Conservation (phyloP, 192 early-diverging fungal species). For the Rhizoclosmatium globosum region DNA sequence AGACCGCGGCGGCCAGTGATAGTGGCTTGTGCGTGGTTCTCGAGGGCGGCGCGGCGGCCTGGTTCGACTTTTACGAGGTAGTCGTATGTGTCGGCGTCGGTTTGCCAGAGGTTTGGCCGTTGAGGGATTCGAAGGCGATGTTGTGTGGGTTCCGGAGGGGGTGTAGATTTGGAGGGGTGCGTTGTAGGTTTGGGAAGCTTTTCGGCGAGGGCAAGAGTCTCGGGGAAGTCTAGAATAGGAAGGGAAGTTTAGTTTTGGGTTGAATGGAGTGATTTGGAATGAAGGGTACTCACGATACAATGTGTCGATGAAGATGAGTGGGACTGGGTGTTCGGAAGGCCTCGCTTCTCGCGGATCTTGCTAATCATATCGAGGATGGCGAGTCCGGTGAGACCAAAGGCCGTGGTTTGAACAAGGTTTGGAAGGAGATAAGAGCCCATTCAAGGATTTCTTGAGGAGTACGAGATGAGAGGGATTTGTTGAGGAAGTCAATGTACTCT, state of each 20-base stretch:
- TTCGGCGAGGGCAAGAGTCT: constrained; percentile 83
- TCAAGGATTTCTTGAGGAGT: constrained; percentile 81
- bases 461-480: constrained; percentile 73
- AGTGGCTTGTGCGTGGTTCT: constrained; percentile 76
- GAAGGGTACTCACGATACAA: constrained; percentile 68
- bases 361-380: constrained; percentile 87
- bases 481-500: constrained; percentile 76
- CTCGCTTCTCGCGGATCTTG: constrained; percentile 59
- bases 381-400: constrained; percentile 92
- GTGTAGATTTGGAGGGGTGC: constrained; percentile 77
- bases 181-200: constrained; percentile 74
- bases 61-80: constrained; percentile 96
- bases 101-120: constrained; percentile 89
- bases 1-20: constrained; percentile 87
- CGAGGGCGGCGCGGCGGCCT: constrained; percentile 82
- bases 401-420: constrained; percentile 89
- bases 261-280: background rate
- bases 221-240: constrained; percentile 73
- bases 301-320: constrained; percentile 94
- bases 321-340: constrained; percentile 63
- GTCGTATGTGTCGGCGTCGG: constrained; percentile 76
- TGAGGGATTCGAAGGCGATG: constrained; percentile 71
- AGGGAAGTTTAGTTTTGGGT: constrained; percentile 14
- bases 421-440: constrained; percentile 88
- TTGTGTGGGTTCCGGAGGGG: constrained; percentile 67